A percentile compares a stretch with the other conserved stretches of the same genome.
Evolutionary conservation across 73 alveolate genomes (phyloP).

Genomic region (Tetrahymena elliotti): DNA sequence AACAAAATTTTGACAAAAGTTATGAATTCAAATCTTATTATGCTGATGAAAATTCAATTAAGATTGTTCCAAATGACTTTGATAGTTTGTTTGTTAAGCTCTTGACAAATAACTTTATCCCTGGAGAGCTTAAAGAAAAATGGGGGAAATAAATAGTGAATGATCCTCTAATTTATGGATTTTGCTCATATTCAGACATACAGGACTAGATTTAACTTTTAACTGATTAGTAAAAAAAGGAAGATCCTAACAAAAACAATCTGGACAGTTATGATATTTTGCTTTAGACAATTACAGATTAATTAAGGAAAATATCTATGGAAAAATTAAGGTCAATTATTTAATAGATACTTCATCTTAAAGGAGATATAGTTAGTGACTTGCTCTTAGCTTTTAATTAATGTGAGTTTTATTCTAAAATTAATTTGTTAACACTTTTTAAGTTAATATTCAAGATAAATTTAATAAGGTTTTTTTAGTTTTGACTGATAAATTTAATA

Average conservation of each 20-base stretch:
- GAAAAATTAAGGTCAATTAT: background rate
- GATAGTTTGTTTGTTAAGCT: background rate
- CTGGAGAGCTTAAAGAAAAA: background rate
- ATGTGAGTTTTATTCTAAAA: background rate
- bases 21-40: background rate
- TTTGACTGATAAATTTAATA: too few relatives aligned
- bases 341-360: background rate
- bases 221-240: background rate
- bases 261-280: background rate
- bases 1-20: background rate
- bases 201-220: background rate
- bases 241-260: background rate
- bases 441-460: too few relatives aligned
- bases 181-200: background rate
- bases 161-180: background rate
- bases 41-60: background rate
- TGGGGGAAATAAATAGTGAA: background rate
- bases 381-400: background rate
- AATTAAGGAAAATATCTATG: background rate
- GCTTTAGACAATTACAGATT: background rate
- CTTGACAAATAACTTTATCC: background rate
- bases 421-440: too few relatives aligned
- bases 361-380: background rate
- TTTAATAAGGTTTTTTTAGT: too few relatives aligned
- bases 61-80: background rate